phyloP scores from a whole-genome alignment of 768 basidiomycete genomes.

The Cystofilobasidium ferigula region DNA sequence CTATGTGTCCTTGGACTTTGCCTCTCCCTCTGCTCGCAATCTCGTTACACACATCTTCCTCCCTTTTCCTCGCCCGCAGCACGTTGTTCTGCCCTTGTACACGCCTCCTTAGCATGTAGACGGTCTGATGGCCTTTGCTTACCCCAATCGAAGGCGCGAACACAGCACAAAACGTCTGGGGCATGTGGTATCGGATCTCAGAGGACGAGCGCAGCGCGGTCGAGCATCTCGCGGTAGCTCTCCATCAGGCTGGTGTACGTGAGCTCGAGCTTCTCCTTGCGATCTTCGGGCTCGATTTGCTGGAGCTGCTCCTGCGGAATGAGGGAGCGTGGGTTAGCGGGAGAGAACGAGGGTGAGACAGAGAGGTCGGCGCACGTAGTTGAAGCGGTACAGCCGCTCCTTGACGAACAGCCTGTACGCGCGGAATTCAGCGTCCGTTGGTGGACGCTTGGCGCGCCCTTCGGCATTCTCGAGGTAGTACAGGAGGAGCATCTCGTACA shows the following conservation, averaged over 20 bases:
- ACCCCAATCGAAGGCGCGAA: too few relatives aligned
- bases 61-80: too few relatives aligned
- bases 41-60: too few relatives aligned
- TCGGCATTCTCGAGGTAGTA: conserved; percentile 57
- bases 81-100: too few relatives aligned
- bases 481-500: conserved; percentile 82
- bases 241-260: conserved; percentile 77
- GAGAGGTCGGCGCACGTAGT: conserved; percentile 56
- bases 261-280: conserved; percentile 79
- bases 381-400: conserved; percentile 86
- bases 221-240: conserved; percentile 73
- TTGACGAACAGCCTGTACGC: conserved; percentile 72
- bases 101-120: too few relatives aligned
- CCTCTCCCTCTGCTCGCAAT: too few relatives aligned
- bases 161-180: too few relatives aligned
- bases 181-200: too few relatives aligned
- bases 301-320: conserved; percentile 49
- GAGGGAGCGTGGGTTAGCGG: not conserved
- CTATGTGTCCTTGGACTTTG: too few relatives aligned
- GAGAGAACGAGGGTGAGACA: not conserved
- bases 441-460: conserved; percentile 36
- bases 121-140: too few relatives aligned
- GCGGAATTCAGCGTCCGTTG: conserved; percentile 33
- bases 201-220: conserved; percentile 18
- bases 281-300: conserved; percentile 75